Percentiles rank a stretch among this genome's conserved stretches.
These are phyloP conservation scores for Thuja plicata DNA, from an alignment of 83 land plant genomes.

Conservation along the genomic window DNA sequence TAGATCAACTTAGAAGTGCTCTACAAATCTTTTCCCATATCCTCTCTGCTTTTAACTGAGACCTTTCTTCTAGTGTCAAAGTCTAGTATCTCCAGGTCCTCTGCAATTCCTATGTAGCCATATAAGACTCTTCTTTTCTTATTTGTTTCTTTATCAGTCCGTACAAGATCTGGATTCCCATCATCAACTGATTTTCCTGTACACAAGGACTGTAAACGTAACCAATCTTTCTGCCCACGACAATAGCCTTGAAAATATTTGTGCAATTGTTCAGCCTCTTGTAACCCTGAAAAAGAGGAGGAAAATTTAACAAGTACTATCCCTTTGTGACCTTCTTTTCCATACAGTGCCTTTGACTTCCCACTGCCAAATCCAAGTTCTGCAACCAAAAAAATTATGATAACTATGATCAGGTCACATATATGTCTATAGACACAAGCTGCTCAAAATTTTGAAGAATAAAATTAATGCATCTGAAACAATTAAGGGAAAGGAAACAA, in stretches of 20 bases:
- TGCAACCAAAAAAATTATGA: slow-evolving; percentile 21
- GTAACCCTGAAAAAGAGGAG: slow-evolving; percentile 41
- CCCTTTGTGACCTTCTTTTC: slow-evolving; percentile 61
- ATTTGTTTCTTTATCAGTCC: slow-evolving; percentile 41
- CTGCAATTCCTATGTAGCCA: slow-evolving; percentile 57
- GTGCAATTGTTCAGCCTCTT: slow-evolving; percentile 44
- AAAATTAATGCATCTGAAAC: neutral
- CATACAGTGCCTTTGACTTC: slow-evolving; percentile 58
- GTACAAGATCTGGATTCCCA: slow-evolving; percentile 43
- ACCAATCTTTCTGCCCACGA: slow-evolving; percentile 63
- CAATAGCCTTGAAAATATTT: slow-evolving; percentile 52
- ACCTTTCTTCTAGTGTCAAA: slow-evolving; percentile 54
- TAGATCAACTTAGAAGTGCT: neutral
- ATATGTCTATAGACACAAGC: neutral
- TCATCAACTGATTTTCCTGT: slow-evolving; percentile 27
- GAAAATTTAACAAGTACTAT: slow-evolving; percentile 52
- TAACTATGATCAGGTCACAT: neutral
- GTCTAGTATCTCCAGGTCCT: slow-evolving; percentile 59
- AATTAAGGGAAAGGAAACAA: neutral
- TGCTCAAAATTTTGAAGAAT: neutral
- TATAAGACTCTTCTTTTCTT: slow-evolving; percentile 53
- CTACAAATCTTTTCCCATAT: slow-evolving; percentile 13
- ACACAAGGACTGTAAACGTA: slow-evolving; percentile 28
- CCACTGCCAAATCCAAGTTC: slow-evolving; percentile 63
- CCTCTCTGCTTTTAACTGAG: slow-evolving; percentile 42